Evolutionary conservation across 2,329 filamentous ascomycete species (phyloP).

Genomic region (Hypomyces perniciosus): DNA sequence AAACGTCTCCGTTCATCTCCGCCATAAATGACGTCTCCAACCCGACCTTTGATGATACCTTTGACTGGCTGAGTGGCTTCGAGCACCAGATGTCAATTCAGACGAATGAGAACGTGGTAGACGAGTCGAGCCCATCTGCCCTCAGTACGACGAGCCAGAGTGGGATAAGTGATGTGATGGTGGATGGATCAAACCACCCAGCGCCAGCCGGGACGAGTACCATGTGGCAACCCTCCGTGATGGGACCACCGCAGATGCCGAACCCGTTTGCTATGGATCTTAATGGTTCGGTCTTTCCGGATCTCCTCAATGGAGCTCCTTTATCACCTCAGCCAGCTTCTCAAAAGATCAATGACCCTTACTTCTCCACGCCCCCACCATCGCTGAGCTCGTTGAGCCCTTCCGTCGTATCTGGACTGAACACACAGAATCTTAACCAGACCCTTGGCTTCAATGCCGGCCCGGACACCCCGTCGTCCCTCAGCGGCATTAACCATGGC

Average conservation of each 20-base stretch:
- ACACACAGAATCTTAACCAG: slow-evolving; percentile 56
- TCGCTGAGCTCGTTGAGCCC: slow-evolving; percentile 69
- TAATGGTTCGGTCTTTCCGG: slow-evolving; percentile 67
- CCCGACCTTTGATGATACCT: slow-evolving; percentile 65
- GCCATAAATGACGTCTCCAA: slow-evolving; percentile 52
- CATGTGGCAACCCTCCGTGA: slow-evolving; percentile 65
- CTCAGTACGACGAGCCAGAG: slow-evolving; percentile 94
- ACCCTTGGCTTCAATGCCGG: slow-evolving; percentile 57
- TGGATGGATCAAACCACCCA: slow-evolving; percentile 69
- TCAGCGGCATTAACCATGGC: slow-evolving; percentile 57
- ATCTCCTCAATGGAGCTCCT: slow-evolving; percentile 65
- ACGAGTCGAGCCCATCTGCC: slow-evolving; percentile 90
- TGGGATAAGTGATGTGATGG: slow-evolving; percentile 84
- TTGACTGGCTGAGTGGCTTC: slow-evolving; percentile 78
- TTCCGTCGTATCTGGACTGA: slow-evolving; percentile 61
- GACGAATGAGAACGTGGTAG: slow-evolving; percentile 72
- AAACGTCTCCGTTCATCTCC: slow-evolving; percentile 54
- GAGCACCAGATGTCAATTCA: slow-evolving; percentile 69
- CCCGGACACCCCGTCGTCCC: slow-evolving; percentile 68
- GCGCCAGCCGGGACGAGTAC: slow-evolving; percentile 47
- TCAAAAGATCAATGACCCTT: slow-evolving; percentile 67
- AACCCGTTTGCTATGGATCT: slow-evolving; percentile 72
- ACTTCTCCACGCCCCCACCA: slow-evolving; percentile 72
- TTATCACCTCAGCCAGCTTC: slow-evolving; percentile 70
- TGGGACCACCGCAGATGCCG: slow-evolving; percentile 61